Conservation (phyloP, 352 stramenopile species). For the Phytophthora citricola region DNA sequence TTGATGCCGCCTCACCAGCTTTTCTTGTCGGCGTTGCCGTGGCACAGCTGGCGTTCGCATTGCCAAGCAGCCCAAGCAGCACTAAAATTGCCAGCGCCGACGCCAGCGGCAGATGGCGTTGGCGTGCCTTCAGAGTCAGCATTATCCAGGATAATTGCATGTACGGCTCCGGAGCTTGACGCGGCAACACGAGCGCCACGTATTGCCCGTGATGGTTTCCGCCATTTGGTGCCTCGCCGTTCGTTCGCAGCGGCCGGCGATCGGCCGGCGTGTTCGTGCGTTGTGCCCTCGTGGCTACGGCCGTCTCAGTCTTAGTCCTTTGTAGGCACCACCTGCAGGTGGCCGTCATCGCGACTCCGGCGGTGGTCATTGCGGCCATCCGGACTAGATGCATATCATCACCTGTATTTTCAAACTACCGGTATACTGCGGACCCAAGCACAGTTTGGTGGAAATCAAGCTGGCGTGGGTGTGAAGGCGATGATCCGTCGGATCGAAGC, state of each 20-base stretch:
- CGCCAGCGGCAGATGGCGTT: conserved; percentile 23
- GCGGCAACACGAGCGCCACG: conserved; percentile 9
- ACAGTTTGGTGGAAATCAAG: conserved; percentile 8
- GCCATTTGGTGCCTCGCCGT: conserved; percentile 17
- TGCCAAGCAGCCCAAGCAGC: conserved; percentile 15
- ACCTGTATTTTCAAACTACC: no score
- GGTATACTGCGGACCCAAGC: no score
- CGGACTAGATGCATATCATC: no score
- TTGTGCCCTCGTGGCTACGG: conserved; percentile 6
- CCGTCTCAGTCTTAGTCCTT: conserved; percentile 13
- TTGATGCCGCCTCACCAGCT: conserved; percentile 3
- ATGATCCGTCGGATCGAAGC: background rate
- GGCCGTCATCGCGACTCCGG: conserved; percentile 7
- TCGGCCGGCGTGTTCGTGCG: conserved; percentile 11
- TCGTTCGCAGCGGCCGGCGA: conserved; percentile 13
- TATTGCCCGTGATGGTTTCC: conserved; percentile 3
- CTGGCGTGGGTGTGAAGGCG: conserved; percentile 1
- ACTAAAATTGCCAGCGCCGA: conserved; percentile 1
- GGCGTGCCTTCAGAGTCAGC: conserved; percentile 24
- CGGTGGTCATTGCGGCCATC: background rate
- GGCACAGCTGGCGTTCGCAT: conserved; percentile 13
- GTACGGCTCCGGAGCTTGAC: conserved; percentile 2
- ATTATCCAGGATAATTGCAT: background rate
- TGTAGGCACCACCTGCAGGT: background rate
- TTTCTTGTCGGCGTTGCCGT: conserved; percentile 14